Base-by-base conservation (phyloP, 2,329 filamentous ascomycete species). In the Alternaria gaisen region DNA sequence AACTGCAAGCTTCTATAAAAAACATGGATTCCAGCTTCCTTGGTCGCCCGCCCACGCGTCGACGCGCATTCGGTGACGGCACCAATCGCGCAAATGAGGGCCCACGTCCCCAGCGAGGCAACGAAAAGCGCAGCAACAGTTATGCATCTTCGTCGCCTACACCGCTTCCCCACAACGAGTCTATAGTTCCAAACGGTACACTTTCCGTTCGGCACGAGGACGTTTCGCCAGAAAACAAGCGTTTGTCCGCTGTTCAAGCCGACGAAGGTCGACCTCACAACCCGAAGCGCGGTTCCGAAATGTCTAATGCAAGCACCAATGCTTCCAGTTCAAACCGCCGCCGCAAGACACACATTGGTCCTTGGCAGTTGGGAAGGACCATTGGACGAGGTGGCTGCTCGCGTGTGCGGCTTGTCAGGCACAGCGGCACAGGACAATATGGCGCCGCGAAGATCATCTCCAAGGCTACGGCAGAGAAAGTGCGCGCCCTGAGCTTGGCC, bases 401-500 rank as follows among this genome's bases (percentile, higher is more conserved):
- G 14, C 88, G 92, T 28, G 95, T 99, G 16, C 87, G 94, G 56
- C 83, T 95, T 36, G 96, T 94, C 22, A 89, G 92, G 64, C 94
- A 99, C 80, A 86, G 84, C 24, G 80, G 88, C 22, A 95, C 93
- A 4, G 88, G 91, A 10, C 90, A 97, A 72, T 85, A 90, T 51
- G 95, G 93, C 4, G 95, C 95, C 2, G 91, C 97, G 75, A 99
- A 99, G 83, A 98, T 99, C 72, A 92, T 99, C 28, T 92, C 92
- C 59, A 94, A 96, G 78, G 77, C 78, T 59, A 91, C 88, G 53
- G 92, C 91, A 12, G 89, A 91, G 61, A 87, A 94, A 72, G 90
- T 92, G 1, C 91, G 95, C 65, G 93, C 93, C 53, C 90, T 93
- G 67, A 97, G 94, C 77, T 85, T 97, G 76, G 91, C 91, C 14